Evolutionary conservation across 2,329 filamentous ascomycete genomes (phyloP).

Genomic region (Pseudogymnoascus destructans): DNA sequence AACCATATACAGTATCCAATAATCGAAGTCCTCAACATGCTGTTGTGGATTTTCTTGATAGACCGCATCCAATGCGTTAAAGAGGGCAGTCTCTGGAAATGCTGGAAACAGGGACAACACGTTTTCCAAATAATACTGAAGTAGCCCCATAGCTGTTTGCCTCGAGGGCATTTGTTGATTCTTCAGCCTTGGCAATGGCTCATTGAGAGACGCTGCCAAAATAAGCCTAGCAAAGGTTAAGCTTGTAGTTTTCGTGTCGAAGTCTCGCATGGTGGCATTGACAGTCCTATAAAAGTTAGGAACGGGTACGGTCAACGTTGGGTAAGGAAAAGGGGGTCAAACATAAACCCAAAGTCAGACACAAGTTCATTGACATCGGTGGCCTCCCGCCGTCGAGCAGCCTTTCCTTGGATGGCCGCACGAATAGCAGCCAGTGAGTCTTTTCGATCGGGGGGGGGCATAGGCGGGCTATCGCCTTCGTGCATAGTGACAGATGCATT

Average conservation of each 20-base stretch:
- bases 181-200: conserved; percentile 50
- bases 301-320: not conserved
- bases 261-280: conserved; percentile 87
- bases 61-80: conserved; percentile 66
- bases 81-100: conserved; percentile 67
- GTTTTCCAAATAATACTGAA: conserved; percentile 77
- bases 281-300: conserved; percentile 50
- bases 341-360: conserved; percentile 88
- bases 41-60: conserved; percentile 53
- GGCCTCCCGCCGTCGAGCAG: conserved; percentile 55
- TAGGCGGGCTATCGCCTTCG: conserved; percentile 39
- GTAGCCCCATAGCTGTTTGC: conserved; percentile 51
- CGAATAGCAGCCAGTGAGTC: conserved; percentile 50
- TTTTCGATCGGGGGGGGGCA: conserved; percentile 41
- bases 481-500: conserved; percentile 57
- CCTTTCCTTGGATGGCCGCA: conserved; percentile 51
- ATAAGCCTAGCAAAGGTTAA: conserved; percentile 90
- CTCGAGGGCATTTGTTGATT: conserved; percentile 56
- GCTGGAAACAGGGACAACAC: conserved; percentile 70
- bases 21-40: conserved; percentile 49
- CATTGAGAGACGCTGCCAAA: conserved; percentile 66
- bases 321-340: conserved; percentile 26
- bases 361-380: conserved; percentile 84
- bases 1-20: conserved; percentile 82
- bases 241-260: conserved; percentile 73